These are phyloP conservation scores for Malus hybrid DNA, from an alignment of 331 rosid genomes.

Conservation along the genomic window DNA sequence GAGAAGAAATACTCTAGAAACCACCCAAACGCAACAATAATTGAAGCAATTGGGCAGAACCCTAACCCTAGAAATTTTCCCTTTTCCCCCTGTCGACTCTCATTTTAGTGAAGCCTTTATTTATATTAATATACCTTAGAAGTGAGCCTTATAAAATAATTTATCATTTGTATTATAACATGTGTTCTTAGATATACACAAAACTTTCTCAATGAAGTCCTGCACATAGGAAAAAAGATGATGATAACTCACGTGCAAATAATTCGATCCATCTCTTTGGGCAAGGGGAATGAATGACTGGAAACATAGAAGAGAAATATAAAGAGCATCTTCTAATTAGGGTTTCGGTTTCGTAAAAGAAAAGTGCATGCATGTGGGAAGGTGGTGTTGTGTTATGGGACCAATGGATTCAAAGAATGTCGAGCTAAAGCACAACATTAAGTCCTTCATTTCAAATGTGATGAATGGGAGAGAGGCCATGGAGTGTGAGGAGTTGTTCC, in stretches of 20 bases:
- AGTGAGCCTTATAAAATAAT: neutral
- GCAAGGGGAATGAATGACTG: conserved; percentile 12
- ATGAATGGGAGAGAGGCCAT: conserved; percentile 23
- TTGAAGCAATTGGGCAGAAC: no score
- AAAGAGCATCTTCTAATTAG: conserved; percentile 1
- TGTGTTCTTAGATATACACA: neutral
- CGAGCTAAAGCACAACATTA: conserved; percentile 52
- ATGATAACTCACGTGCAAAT: conserved; percentile 61
- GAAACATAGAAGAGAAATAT: neutral
- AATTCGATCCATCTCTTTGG: conserved; percentile 14
- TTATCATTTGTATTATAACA: no score
- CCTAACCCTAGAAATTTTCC: no score
- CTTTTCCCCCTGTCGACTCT: no score
- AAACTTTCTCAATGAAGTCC: conserved; percentile 5
- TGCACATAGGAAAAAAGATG: conserved; percentile 5
- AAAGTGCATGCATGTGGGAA: neutral
- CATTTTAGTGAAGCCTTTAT: no score
- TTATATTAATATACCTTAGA: no score
- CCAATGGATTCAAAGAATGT: conserved; percentile 53
- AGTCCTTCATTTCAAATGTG: conserved; percentile 36
- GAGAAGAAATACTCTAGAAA: no score
- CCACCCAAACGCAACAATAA: no score
- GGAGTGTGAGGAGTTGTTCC: conserved; percentile 2
- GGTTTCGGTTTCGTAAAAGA: neutral
- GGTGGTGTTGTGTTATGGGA: conserved; percentile 24